phyloP scores from a whole-genome alignment of 1,139 yeast genomes.

The Kurtzmaniella natalensis region DNA sequence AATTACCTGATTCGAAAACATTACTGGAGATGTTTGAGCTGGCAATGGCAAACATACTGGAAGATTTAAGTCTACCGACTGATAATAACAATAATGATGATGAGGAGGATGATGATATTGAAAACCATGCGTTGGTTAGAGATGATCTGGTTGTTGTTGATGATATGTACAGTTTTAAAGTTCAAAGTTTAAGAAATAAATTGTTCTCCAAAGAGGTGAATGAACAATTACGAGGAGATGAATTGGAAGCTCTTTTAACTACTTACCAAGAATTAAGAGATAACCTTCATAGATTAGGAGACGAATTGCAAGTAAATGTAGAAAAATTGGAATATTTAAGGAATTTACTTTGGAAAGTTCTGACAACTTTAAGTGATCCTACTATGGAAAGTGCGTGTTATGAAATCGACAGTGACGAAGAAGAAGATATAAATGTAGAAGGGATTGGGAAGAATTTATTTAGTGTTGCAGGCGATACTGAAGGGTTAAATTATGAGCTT shows the following conservation, averaged over 20 bases:
- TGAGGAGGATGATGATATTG: slow-evolving; percentile 8
- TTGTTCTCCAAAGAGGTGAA: slow-evolving; percentile 8
- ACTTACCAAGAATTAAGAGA: slow-evolving; percentile 22
- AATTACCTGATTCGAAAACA: slow-evolving; percentile 33
- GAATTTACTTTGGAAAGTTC: slow-evolving; percentile 15
- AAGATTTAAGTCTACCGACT: slow-evolving; percentile 2
- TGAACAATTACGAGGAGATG: slow-evolving; percentile 9
- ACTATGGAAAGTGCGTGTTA: slow-evolving; percentile 4
- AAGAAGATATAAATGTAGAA: slow-evolving; percentile 9
- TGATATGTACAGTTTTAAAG: slow-evolving; percentile 4
- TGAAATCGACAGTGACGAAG: slow-evolving; percentile 20
- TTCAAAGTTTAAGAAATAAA: slow-evolving; percentile 9
- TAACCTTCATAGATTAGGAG: slow-evolving; percentile 15
- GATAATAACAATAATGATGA: slow-evolving; percentile 9
- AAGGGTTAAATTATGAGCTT: slow-evolving; percentile 18
- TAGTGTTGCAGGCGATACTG: slow-evolving; percentile 5
- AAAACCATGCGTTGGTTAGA: slow-evolving; percentile 11
- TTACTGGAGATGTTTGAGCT: slow-evolving; percentile 3
- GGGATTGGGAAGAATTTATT: slow-evolving; percentile 13
- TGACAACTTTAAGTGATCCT: slow-evolving; percentile 7
- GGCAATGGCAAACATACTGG: background rate
- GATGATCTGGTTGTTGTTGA: slow-evolving; percentile 11
- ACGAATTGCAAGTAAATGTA: slow-evolving; percentile 19
- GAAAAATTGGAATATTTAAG: slow-evolving; percentile 26
- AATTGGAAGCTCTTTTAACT: slow-evolving; percentile 13